Percentiles rank a stretch among this genome's conserved stretches.
These are phyloP conservation scores for Globisporangium irregulare DNA, from an alignment of 352 stramenopile genomes.

Conservation along the genomic window DNA sequence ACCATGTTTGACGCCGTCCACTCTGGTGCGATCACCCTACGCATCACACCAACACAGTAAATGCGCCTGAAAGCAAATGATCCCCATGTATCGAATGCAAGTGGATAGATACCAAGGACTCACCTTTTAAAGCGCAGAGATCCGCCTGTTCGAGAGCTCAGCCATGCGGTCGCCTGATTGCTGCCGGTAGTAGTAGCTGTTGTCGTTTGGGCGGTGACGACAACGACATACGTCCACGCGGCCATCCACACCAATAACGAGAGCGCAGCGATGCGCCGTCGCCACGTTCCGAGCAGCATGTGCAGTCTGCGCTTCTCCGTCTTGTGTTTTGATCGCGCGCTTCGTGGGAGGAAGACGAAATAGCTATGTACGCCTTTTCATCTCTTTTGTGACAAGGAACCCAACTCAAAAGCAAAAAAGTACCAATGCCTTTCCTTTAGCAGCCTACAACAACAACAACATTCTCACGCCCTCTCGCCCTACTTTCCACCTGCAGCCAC, in stretches of 20 bases:
- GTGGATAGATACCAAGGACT: background rate
- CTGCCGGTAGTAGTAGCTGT: background rate
- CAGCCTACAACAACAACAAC: no score
- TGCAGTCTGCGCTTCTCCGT: background rate
- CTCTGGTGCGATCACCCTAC: conserved; percentile 7
- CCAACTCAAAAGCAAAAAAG: no score
- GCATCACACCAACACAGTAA: background rate
- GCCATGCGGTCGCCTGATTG: background rate
- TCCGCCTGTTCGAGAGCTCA: conserved; percentile 9
- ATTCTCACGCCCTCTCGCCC: background rate
- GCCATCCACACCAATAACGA: background rate
- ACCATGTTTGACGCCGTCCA: conserved; percentile 7
- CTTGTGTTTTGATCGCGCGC: background rate
- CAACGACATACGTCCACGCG: background rate
- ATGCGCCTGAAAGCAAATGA: background rate
- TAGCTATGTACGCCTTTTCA: no score
- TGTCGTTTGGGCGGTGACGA: background rate
- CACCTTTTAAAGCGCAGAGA: conserved; percentile 10
- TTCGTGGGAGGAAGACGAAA: background rate
- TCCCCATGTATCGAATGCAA: background rate
- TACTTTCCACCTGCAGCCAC: background rate
- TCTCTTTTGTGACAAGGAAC: no score
- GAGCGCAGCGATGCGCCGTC: background rate
- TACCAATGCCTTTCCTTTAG: no score
- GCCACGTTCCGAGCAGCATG: no score